Conservation (phyloP, 2,329 filamentous ascomycete species). For the Claviceps sp. region DNA sequence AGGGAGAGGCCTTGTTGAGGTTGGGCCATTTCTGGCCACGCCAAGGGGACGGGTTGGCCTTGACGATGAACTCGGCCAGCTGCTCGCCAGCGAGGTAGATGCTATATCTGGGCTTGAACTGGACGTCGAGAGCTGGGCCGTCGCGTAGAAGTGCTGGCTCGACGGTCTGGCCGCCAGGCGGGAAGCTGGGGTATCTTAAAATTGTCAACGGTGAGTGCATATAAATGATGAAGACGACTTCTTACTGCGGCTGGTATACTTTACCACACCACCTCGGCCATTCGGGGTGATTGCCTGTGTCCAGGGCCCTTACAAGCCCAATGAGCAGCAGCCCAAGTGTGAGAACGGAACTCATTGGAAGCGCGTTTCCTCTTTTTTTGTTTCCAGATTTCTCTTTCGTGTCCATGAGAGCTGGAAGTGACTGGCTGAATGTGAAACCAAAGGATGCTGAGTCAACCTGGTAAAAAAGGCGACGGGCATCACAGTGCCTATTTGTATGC, state of each 20-base stretch:
- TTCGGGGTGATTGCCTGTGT: constrained; percentile 27
- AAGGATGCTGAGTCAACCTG: no score
- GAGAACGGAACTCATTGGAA: not conserved
- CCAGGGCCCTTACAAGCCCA: constrained; percentile 9
- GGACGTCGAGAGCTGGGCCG: constrained; percentile 26
- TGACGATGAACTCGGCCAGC: constrained; percentile 28
- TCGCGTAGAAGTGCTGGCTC: constrained; percentile 19
- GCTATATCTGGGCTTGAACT: constrained; percentile 31
- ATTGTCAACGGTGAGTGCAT: not conserved
- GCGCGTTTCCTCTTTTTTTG: not conserved
- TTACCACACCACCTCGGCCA: constrained; percentile 36
- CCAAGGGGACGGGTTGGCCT: constrained; percentile 27
- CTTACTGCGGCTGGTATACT: constrained; percentile 28
- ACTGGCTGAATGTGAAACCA: no score
- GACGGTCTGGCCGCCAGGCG: constrained; percentile 29
- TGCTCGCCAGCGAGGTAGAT: constrained; percentile 30
- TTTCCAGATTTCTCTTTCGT: not conserved
- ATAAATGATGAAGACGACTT: not conserved
- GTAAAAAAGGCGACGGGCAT: no score
- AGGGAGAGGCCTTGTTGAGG: constrained; percentile 8
- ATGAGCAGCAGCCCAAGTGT: not conserved
- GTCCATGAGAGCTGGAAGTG: not conserved
- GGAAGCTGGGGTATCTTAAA: constrained; percentile 24
- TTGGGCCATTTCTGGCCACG: constrained; percentile 24
- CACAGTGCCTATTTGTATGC: no score